Percentiles rank a stretch among this genome's conserved stretches.
Evolutionary conservation across 2,329 filamentous ascomycete species (phyloP).

Genomic region (Teratosphaeriaceae sp.): DNA sequence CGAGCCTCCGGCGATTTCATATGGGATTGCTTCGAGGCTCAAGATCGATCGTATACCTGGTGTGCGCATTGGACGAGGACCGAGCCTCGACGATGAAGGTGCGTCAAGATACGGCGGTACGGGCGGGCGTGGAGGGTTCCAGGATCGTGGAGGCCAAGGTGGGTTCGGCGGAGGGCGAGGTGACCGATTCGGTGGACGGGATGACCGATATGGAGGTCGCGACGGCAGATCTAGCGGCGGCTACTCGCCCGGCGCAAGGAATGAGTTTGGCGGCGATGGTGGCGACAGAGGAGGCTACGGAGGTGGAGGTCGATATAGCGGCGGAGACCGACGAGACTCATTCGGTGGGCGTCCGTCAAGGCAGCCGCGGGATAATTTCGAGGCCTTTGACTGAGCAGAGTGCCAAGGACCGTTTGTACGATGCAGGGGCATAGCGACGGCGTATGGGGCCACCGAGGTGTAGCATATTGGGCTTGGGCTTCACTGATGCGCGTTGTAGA

Average conservation of each 20-base stretch:
- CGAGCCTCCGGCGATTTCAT: constrained; percentile 39
- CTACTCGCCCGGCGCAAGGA: constrained; percentile 10
- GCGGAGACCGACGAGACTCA: constrained; percentile 2
- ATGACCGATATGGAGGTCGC: constrained; percentile 17
- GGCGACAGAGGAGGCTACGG: constrained; percentile 6
- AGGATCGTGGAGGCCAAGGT: constrained; percentile 10
- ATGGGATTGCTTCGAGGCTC: constrained; percentile 23
- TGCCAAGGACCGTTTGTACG: neutral
- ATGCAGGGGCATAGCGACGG: neutral
- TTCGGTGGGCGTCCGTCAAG: constrained; percentile 3
- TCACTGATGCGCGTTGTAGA: neutral
- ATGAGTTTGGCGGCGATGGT: constrained; percentile 6
- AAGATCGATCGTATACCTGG: constrained; percentile 23
- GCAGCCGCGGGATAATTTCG: constrained; percentile 4
- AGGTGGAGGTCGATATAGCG: constrained; percentile 5
- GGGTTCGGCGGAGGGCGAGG: constrained; percentile 4
- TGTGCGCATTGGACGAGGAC: constrained; percentile 20
- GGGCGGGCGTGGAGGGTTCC: constrained; percentile 11
- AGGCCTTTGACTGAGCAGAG: neutral
- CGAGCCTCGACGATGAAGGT: neutral
- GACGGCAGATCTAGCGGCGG: constrained; percentile 9
- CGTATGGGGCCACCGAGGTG: neutral
- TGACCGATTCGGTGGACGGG: constrained; percentile 9
- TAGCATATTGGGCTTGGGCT: neutral
- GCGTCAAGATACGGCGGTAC: constrained; percentile 5